Percentiles rank a stretch among this genome's conserved stretches.
These are phyloP conservation scores for Cystobasidium onofrii DNA, from an alignment of 768 basidiomycete species.

Conservation along the genomic window DNA sequence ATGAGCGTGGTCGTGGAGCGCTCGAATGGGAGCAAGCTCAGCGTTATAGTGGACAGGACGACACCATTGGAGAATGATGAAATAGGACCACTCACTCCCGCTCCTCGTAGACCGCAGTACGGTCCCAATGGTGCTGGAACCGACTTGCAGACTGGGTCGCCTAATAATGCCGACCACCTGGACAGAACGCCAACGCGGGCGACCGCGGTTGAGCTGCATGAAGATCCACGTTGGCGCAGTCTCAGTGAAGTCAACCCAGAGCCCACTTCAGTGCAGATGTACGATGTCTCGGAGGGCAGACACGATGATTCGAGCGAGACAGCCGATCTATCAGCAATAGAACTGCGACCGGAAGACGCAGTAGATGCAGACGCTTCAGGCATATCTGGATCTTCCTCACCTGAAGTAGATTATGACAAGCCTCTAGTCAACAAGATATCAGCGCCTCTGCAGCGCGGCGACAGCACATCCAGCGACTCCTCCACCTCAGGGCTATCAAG, in stretches of 20 bases:
- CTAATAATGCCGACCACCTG: neutral
- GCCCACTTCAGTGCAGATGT: neutral
- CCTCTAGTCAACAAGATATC: conserved; percentile 1
- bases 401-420: conserved; percentile 20
- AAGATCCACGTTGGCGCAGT: neutral
- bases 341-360: conserved; percentile 10
- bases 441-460: conserved; percentile 21
- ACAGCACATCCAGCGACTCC: conserved; percentile 29
- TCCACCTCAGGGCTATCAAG: conserved; percentile 25
- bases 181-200: neutral
- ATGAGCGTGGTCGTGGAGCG: neutral
- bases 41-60: neutral
- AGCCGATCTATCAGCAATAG: neutral
- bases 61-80: neutral
- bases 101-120: neutral
- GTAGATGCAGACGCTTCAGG: conserved; percentile 7
- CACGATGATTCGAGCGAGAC: neutral
- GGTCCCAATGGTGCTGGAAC: neutral
- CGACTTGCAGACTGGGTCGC: neutral
- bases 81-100: neutral
- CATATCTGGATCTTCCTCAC: conserved; percentile 19
- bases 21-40: conserved; percentile 2
- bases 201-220: neutral
- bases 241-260: neutral
- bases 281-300: neutral